phyloP scores from a whole-genome alignment of 495 filamentous ascomycete genomes.

The Pyrenopolyporus hunteri region DNA sequence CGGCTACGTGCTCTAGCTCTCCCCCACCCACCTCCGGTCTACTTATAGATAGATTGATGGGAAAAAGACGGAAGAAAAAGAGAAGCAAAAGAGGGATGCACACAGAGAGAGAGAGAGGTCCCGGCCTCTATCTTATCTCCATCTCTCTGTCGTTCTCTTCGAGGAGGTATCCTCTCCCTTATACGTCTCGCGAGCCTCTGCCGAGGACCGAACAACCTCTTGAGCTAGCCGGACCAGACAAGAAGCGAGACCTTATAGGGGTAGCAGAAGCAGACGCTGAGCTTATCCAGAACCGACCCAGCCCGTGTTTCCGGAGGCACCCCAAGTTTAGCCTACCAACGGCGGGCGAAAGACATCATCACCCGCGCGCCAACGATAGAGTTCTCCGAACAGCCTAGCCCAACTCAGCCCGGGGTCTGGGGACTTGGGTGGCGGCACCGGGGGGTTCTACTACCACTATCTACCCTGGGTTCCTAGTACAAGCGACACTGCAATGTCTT shows the following conservation, averaged over 20 bases:
- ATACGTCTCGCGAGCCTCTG: neutral
- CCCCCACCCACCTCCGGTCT: neutral
- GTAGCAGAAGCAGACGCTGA: neutral
- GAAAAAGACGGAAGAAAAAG: neutral
- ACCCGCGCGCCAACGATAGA: neutral
- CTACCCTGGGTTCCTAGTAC: no score
- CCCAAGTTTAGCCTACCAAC: slow-evolving; percentile 3
- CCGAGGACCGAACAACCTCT: slow-evolving; percentile 1
- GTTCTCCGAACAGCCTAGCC: neutral
- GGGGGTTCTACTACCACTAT: no score
- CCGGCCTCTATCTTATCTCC: neutral
- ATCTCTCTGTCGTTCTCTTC: neutral
- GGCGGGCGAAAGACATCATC: neutral
- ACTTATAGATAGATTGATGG: neutral
- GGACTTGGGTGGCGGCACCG: neutral
- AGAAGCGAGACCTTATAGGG: neutral
- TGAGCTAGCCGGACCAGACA: neutral
- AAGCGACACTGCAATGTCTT: no score
- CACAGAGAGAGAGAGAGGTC: neutral
- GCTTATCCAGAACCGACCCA: neutral
- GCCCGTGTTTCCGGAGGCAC: neutral
- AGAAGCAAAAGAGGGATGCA: neutral
- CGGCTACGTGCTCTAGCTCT: slow-evolving; percentile 1
- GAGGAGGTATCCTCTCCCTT: neutral
- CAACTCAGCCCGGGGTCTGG: slow-evolving; percentile 11